Conservation (phyloP, 2,329 filamentous ascomycete genomes). For the Dothiorella sarmentorum region DNA sequence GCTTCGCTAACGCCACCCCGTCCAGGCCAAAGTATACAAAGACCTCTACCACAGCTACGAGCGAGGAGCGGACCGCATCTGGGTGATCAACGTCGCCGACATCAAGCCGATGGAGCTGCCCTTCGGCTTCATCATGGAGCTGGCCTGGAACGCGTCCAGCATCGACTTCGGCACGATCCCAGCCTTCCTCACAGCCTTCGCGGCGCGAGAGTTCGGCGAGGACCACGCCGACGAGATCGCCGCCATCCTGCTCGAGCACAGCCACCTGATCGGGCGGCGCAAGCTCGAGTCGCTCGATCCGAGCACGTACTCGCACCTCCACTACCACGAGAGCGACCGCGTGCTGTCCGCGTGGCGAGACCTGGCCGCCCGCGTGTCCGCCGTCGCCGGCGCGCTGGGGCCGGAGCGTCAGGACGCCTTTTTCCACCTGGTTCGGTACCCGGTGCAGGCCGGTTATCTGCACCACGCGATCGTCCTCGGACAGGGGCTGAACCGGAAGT, state of each 20-base stretch:
- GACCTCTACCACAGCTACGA: conserved; percentile 22
- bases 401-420: conserved; percentile 51
- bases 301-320: conserved; percentile 21
- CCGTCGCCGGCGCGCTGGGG: conserved; percentile 35
- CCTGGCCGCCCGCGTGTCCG: conserved; percentile 14
- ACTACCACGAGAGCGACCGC: conserved; percentile 21
- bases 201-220: conserved; percentile 5
- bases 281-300: conserved; percentile 18
- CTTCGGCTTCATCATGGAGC: conserved; percentile 23
- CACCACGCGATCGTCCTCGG: conserved; percentile 31
- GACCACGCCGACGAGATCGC: neutral
- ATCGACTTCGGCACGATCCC: neutral
- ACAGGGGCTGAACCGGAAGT: conserved; percentile 51
- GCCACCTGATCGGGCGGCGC: conserved; percentile 8
- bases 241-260: conserved; percentile 10
- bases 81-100: conserved; percentile 27
- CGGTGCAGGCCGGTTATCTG: conserved; percentile 53
- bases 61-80: conserved; percentile 23
- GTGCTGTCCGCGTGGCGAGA: conserved; percentile 18
- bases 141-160: conserved; percentile 23
- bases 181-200: conserved; percentile 6
- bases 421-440: conserved; percentile 58
- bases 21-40: neutral
- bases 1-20: neutral
- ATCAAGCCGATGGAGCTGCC: conserved; percentile 26